Evolutionary conservation across 2,329 filamentous ascomycete species (phyloP).

Genomic region (Aspergillus ruber): DNA sequence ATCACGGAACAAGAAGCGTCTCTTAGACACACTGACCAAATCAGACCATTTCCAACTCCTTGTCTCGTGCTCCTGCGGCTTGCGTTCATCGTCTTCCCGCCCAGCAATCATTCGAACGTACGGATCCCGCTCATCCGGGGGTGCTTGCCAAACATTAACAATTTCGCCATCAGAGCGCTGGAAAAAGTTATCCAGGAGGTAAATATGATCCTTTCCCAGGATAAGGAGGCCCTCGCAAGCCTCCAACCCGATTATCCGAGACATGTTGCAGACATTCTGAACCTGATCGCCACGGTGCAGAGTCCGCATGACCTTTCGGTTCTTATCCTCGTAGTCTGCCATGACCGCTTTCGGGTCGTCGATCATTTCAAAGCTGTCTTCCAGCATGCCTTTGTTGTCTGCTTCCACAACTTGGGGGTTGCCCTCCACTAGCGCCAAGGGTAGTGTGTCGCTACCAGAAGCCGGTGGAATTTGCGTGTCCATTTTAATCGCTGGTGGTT

Average conservation of each 20-base stretch:
- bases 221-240: constrained; percentile 91
- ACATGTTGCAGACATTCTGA: constrained; percentile 90
- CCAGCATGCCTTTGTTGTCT: constrained; percentile 45
- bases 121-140: constrained; percentile 83
- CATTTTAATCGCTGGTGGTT: constrained; percentile 41
- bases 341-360: constrained; percentile 83
- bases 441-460: constrained; percentile 38
- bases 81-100: constrained; percentile 57
- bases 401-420: constrained; percentile 25
- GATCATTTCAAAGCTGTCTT: constrained; percentile 93
- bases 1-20: constrained; percentile 89
- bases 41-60: constrained; percentile 92
- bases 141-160: constrained; percentile 91
- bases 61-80: constrained; percentile 67
- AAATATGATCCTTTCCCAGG: constrained; percentile 82
- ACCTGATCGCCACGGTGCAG: constrained; percentile 86
- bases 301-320: constrained; percentile 93
- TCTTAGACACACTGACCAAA: constrained; percentile 90
- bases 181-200: constrained; percentile 95
- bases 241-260: constrained; percentile 86
- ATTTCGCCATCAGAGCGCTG: constrained; percentile 93
- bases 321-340: constrained; percentile 92
- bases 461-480: constrained; percentile 39
- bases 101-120: constrained; percentile 92
- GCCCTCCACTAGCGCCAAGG: constrained; percentile 28